These are phyloP conservation scores for Sporothrix globosa DNA, from an alignment of 2,329 filamentous ascomycete species.

Conservation along the genomic window DNA sequence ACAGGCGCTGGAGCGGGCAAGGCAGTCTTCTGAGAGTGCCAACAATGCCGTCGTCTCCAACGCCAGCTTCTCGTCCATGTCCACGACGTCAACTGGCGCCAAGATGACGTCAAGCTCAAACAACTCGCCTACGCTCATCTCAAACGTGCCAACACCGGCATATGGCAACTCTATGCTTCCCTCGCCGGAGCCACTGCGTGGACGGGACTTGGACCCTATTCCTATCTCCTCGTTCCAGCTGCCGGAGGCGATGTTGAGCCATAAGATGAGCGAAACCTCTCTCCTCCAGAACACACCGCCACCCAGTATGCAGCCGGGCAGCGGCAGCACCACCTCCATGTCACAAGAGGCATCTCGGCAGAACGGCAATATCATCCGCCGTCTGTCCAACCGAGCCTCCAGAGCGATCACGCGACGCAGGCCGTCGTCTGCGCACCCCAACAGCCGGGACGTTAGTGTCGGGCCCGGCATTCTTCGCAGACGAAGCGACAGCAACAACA, in stretches of 20 bases:
- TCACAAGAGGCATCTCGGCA: conserved; percentile 49
- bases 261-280: conserved; percentile 63
- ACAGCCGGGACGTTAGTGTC: conserved; percentile 82
- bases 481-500: conserved; percentile 85
- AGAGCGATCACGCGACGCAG: conserved; percentile 68
- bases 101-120: conserved; percentile 40
- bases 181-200: conserved; percentile 66
- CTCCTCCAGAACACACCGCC: conserved; percentile 55
- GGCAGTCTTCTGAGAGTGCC: conserved; percentile 12
- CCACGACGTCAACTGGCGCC: background rate
- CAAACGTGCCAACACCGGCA: conserved; percentile 54
- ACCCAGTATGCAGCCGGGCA: conserved; percentile 41
- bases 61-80: conserved; percentile 12
- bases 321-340: conserved; percentile 58
- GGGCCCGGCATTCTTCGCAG: conserved; percentile 83
- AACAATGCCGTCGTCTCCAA: conserved; percentile 20
- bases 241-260: conserved; percentile 69
- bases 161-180: conserved; percentile 66
- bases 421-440: conserved; percentile 74
- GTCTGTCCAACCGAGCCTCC: conserved; percentile 81
- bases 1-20: conserved; percentile 6
- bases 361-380: conserved; percentile 67
- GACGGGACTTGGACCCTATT: conserved; percentile 56
- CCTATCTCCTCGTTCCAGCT: conserved; percentile 65
- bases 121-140: conserved; percentile 61